Percentiles rank a stretch among this genome's conserved stretches.
Evolutionary conservation across 306 rosid species (phyloP).

Genomic region (Lupinus albus): DNA sequence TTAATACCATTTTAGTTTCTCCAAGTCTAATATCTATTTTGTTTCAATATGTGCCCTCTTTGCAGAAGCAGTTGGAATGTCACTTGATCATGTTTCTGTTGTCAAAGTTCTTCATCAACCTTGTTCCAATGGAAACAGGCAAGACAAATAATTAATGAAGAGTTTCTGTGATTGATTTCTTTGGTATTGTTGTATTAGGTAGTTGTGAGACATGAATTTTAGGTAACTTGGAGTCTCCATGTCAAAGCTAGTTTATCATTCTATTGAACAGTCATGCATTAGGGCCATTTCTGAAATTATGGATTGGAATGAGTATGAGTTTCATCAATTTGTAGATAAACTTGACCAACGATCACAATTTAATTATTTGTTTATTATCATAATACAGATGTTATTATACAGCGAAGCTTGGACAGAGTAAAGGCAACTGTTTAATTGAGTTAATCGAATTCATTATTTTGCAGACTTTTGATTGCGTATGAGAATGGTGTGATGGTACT

Average conservation of each 20-base stretch:
- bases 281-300: slow-evolving; percentile 19
- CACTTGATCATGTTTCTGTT: slow-evolving; percentile 74
- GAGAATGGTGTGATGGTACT: slow-evolving; percentile 79
- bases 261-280: slow-evolving; percentile 19
- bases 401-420: slow-evolving; percentile 14
- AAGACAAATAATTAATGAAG: slow-evolving; percentile 46
- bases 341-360: slow-evolving; percentile 8
- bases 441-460: slow-evolving; percentile 44
- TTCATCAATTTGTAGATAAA: slow-evolving; percentile 27
- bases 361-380: slow-evolving; percentile 25
- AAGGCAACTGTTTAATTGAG: slow-evolving; percentile 9
- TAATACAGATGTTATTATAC: not conserved
- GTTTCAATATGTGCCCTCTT: slow-evolving; percentile 35
- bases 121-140: slow-evolving; percentile 77
- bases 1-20: slow-evolving; percentile 23
- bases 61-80: slow-evolving; percentile 78
- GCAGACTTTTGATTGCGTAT: slow-evolving; percentile 78
- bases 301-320: slow-evolving; percentile 8
- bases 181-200: slow-evolving; percentile 31
- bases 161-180: slow-evolving; percentile 43
- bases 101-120: slow-evolving; percentile 82
- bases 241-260: slow-evolving; percentile 28
- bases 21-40: slow-evolving; percentile 23
- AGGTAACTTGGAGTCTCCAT: slow-evolving; percentile 36
- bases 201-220: slow-evolving; percentile 30